A percentile compares a stretch with the other conserved stretches of the same genome.
These are phyloP conservation scores for Kwoniella europaea DNA, from an alignment of 768 basidiomycete genomes.

Conservation along the genomic window DNA sequence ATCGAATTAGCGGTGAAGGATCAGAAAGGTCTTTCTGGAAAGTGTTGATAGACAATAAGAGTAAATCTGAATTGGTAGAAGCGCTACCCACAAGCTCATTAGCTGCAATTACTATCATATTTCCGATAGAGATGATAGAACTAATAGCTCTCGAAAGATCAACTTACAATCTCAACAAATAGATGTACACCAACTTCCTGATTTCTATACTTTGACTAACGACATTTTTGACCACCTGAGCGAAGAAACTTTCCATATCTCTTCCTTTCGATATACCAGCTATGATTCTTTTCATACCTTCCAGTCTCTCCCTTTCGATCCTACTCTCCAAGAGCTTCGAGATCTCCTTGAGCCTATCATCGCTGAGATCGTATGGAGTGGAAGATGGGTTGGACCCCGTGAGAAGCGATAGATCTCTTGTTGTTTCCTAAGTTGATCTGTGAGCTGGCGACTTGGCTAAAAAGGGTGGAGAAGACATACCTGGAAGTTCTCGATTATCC, in stretches of 20 bases:
- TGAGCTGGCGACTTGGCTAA: not conserved
- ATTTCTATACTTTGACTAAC: slow-evolving; percentile 90
- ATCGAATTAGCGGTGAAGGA: slow-evolving; percentile 87
- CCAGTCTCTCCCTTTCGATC: slow-evolving; percentile 86
- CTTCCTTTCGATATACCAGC: slow-evolving; percentile 94
- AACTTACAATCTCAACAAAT: slow-evolving; percentile 78
- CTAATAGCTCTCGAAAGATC: too few relatives aligned
- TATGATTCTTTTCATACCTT: slow-evolving; percentile 92
- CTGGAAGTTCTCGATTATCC: slow-evolving; percentile 57
- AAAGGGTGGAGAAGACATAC: slow-evolving; percentile 23
- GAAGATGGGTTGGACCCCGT: slow-evolving; percentile 36
- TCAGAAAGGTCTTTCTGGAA: slow-evolving; percentile 97
- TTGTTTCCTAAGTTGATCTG: slow-evolving; percentile 42
- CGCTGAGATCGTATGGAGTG: slow-evolving; percentile 60
- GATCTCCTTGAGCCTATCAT: slow-evolving; percentile 83
- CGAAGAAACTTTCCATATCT: slow-evolving; percentile 90
- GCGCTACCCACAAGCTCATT: slow-evolving; percentile 60
- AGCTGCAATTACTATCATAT: not conserved
- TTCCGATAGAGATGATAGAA: not conserved
- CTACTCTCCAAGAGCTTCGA: slow-evolving; percentile 83
- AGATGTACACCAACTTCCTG: slow-evolving; percentile 94
- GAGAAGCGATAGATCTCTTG: slow-evolving; percentile 53
- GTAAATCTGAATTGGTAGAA: slow-evolving; percentile 89
- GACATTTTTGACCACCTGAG: slow-evolving; percentile 96
- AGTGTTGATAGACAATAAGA: slow-evolving; percentile 94